These are phyloP conservation scores for Trichoderma semiorbis DNA, from an alignment of 2,329 filamentous ascomycete genomes.

Conservation along the genomic window DNA sequence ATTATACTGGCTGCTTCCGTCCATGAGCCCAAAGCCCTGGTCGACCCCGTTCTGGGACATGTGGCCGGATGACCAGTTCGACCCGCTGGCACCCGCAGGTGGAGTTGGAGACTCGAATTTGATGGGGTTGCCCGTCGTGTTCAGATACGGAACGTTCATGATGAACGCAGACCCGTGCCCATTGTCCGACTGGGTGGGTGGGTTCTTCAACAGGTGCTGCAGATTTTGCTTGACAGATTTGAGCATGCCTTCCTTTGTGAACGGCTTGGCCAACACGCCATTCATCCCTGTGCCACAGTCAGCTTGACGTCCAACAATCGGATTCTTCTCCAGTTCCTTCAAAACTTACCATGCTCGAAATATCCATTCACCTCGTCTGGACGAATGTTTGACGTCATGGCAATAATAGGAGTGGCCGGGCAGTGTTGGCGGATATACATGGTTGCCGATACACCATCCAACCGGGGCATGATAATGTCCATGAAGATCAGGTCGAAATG, in stretches of 20 bases:
- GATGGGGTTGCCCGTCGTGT: constrained; percentile 31
- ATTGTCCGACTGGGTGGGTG: constrained; percentile 43
- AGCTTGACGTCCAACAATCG: not conserved
- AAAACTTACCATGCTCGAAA: constrained; percentile 80
- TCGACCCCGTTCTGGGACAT: constrained; percentile 46
- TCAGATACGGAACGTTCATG: constrained; percentile 35
- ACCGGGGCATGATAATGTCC: constrained; percentile 96
- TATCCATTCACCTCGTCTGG: constrained; percentile 97
- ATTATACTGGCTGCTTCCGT: constrained; percentile 39
- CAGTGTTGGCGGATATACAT: constrained; percentile 88
- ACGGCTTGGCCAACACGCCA: constrained; percentile 93
- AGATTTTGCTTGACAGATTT: constrained; percentile 87
- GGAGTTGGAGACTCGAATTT: constrained; percentile 58
- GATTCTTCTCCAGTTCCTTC: constrained; percentile 15
- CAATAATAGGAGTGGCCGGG: constrained; percentile 80
- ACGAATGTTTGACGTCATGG: constrained; percentile 98
- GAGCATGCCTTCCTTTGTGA: constrained; percentile 82
- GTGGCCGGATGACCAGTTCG: constrained; percentile 52
- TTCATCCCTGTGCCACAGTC: constrained; percentile 73
- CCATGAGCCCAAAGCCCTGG: constrained; percentile 45
- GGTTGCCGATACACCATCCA: constrained; percentile 92
- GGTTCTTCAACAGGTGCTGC: constrained; percentile 73
- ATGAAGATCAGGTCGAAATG: constrained; percentile 71
- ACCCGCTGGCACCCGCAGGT: constrained; percentile 44
- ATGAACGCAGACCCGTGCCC: constrained; percentile 32